Evolutionary conservation across 2,329 filamentous ascomycete species (phyloP), one percentile per base, ranked within the genome.

Genomic region (Neopestalotiopsis sp.): DNA sequence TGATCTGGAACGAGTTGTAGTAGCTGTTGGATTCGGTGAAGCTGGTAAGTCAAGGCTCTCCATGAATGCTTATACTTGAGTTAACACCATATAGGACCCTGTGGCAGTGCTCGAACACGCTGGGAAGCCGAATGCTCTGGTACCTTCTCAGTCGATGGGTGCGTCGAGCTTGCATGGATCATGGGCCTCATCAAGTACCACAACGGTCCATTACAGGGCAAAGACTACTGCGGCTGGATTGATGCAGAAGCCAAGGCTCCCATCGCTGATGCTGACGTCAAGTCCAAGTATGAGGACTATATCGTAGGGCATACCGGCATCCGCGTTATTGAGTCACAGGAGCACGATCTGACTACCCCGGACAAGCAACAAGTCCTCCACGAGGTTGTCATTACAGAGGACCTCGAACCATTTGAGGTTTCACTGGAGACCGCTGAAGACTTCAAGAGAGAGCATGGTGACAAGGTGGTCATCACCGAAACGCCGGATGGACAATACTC

Each of bases 111-210:
- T 10, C 85, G 91, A 71, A 92, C 90, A 17, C 87, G 91, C 61
- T 93, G 91, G 91, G 89, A 93, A 81, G 92, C 92, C 88, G 91
- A 93, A 76, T 86, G 88, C 12, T 86, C 88, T 70, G 90, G 90
- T 74, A 83, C 90, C 69, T 91, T 92, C 79, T 91, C 89, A 1
- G 83, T 91, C n/a, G 89, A 92, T 75, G 90, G 90, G 10, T 92
- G 88, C 71, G 85, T 92, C 61, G 91, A 93, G 77, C 90, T 92
- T 88, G 90, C 90, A 7, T 92, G 90, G 90, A 88, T 92, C 77
- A 92, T 91, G 87, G 90, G 90, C 70, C 84, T 92, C 63, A 92
- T 92, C 80, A 91, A 90, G 81, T 90, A 92, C 76, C 87, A 90
- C 81, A 90, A 92, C 73, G 89, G 90, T 65, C 86, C 86, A 12